Conservation (phyloP, 2,329 filamentous ascomycete genomes). For the Aspergillus versicolor region DNA sequence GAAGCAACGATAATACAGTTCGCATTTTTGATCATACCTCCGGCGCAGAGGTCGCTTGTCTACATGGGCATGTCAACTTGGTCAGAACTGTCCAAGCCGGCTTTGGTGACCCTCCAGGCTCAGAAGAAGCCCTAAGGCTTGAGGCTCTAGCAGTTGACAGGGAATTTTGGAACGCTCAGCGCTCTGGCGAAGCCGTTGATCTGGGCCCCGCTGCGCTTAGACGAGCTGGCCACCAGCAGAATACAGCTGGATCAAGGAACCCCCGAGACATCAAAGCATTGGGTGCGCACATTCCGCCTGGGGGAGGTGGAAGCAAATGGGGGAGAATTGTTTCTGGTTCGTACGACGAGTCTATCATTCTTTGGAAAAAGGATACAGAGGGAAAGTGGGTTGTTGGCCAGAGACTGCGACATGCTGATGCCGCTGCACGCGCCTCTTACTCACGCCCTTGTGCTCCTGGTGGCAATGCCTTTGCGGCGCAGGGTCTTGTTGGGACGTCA, state of each 20-base stretch:
- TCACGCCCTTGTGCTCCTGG: background rate
- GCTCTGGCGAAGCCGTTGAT: constrained; percentile 44
- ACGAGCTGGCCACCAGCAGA: constrained; percentile 53
- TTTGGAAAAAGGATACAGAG: constrained; percentile 85
- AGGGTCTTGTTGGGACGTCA: background rate
- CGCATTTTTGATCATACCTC: constrained; percentile 89
- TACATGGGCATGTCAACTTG: constrained; percentile 77
- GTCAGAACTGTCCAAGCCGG: constrained; percentile 94
- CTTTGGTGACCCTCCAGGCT: constrained; percentile 84
- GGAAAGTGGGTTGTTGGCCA: constrained; percentile 82
- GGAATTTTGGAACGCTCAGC: constrained; percentile 64
- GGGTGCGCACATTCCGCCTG: constrained; percentile 84
- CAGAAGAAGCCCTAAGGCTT: constrained; percentile 68
- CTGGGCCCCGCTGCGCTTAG: constrained; percentile 48
- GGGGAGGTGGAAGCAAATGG: constrained; percentile 84
- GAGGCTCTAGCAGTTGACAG: constrained; percentile 73
- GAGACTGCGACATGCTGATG: constrained; percentile 64
- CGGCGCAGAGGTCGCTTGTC: constrained; percentile 82
- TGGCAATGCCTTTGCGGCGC: constrained; percentile 11
- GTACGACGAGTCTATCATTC: constrained; percentile 92
- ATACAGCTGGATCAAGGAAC: constrained; percentile 68
- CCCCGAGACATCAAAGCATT: constrained; percentile 73
- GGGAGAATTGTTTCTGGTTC: constrained; percentile 95
- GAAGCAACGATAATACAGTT: constrained; percentile 93
- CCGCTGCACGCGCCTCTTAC: constrained; percentile 39